These are phyloP conservation scores for Rossbeevera mucosa DNA, from an alignment of 768 basidiomycete species.

Conservation along the genomic window DNA sequence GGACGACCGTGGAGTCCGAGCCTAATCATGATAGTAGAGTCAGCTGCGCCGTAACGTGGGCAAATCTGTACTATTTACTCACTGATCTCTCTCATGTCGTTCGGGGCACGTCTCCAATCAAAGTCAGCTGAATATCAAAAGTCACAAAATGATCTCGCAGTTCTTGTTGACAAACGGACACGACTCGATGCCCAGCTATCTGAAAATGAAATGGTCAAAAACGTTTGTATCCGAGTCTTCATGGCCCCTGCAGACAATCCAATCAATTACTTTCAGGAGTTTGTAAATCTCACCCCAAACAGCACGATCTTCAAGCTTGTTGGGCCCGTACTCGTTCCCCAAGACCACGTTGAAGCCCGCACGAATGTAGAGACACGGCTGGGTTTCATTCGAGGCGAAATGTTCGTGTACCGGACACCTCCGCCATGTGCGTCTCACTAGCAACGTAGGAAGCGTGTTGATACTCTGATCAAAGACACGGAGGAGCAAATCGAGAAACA, in stretches of 20 bases:
- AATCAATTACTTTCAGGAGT: conserved; percentile 56
- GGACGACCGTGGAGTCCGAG: too few species aligned
- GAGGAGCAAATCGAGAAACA: conserved; percentile 75
- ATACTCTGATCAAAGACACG: conserved; percentile 75
- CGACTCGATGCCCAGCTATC: conserved; percentile 85
- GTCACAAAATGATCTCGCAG: conserved; percentile 68
- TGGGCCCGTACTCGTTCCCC: conserved; percentile 85
- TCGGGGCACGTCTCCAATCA: conserved; percentile 58
- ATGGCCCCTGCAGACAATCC: neutral
- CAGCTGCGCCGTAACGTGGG: conserved; percentile 4
- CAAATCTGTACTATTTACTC: neutral
- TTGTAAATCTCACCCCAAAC: conserved; percentile 62
- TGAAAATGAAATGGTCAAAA: conserved; percentile 90
- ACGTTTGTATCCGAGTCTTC: conserved; percentile 45
- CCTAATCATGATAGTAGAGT: too few species aligned
- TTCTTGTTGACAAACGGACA: conserved; percentile 75
- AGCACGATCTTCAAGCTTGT: conserved; percentile 88
- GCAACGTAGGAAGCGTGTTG: conserved; percentile 64
- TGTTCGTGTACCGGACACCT: conserved; percentile 45
- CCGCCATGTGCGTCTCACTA: conserved; percentile 6
- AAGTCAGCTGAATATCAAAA: conserved; percentile 77
- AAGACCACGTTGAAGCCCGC: conserved; percentile 85
- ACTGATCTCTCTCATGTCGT: conserved; percentile 41
- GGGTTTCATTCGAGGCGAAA: conserved; percentile 83
- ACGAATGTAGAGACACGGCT: conserved; percentile 84